These are phyloP conservation scores for Cytospora leucostoma DNA, from an alignment of 2,329 filamentous ascomycete genomes.

Conservation along the genomic window DNA sequence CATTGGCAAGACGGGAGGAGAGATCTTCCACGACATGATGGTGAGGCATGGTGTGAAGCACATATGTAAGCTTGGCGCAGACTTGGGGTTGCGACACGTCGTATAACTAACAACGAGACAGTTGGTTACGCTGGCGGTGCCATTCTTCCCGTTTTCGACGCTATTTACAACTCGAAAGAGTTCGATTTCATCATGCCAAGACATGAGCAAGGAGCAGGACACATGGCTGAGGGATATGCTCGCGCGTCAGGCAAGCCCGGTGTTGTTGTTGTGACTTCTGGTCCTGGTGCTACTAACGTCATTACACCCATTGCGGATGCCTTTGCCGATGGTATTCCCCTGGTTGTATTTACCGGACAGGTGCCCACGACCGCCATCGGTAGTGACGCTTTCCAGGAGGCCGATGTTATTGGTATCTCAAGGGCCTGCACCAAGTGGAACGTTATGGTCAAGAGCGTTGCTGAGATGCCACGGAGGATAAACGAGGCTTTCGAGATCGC, in stretches of 20 bases:
- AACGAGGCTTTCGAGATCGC: constrained; percentile 99
- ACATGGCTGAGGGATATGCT: constrained; percentile 98
- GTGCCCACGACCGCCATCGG: constrained; percentile 88
- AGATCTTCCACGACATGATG: constrained; percentile 99
- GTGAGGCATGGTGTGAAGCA: constrained; percentile 88
- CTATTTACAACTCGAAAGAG: constrained; percentile 96
- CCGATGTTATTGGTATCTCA: constrained; percentile 91
- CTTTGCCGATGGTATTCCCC: constrained; percentile 88
- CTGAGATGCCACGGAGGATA: constrained; percentile 88
- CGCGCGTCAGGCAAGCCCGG: constrained; percentile 91
- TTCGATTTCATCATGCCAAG: constrained; percentile 94
- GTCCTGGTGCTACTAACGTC: constrained; percentile 94
- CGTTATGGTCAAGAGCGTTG: constrained; percentile 94
- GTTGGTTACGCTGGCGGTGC: constrained; percentile 92
- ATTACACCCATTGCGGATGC: constrained; percentile 97
- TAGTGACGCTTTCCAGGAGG: constrained; percentile 95
- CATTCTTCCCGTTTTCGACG: constrained; percentile 96
- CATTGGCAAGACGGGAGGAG: constrained; percentile 90
- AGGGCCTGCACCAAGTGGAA: constrained; percentile 98
- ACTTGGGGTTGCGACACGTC: not conserved
- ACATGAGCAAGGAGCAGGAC: constrained; percentile 96
- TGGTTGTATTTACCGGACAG: constrained; percentile 96
- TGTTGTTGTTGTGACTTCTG: constrained; percentile 94
- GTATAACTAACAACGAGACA: constrained; percentile 40
- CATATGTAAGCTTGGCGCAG: constrained; percentile 68